Conservation (phyloP, 1,284 basidiomycete genomes). For the Polyporus tsugae region DNA sequence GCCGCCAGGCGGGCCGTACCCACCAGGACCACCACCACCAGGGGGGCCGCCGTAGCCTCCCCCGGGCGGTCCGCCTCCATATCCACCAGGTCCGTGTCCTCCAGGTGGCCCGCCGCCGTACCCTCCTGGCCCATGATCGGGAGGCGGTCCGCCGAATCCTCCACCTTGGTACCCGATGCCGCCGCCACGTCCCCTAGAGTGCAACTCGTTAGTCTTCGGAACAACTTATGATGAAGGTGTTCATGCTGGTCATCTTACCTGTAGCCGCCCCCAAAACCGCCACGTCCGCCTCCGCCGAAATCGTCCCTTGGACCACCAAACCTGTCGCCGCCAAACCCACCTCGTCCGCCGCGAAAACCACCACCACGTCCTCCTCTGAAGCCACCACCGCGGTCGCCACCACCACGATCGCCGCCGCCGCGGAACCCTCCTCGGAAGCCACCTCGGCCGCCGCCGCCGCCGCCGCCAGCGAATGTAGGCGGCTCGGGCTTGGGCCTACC, state of each 20-base stretch:
- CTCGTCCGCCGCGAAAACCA: slow-evolving; percentile 47
- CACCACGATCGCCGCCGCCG: slow-evolving; percentile 54
- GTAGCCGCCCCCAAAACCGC: slow-evolving; percentile 40
- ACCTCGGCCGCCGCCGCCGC: slow-evolving; percentile 49
- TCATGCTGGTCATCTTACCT: slow-evolving; percentile 49
- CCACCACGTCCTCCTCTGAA: slow-evolving; percentile 51
- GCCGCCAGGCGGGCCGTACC: slow-evolving; percentile 53
- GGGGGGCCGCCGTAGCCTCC: slow-evolving; percentile 64
- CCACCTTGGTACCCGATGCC: slow-evolving; percentile 76
- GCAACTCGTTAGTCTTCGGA: slow-evolving; percentile 27
- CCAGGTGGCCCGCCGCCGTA: slow-evolving; percentile 51
- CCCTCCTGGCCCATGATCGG: slow-evolving; percentile 51
- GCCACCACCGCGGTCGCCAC: slow-evolving; percentile 41
- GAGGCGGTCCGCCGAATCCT: slow-evolving; percentile 54
- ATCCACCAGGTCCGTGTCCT: slow-evolving; percentile 45
- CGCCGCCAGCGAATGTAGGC: slow-evolving; percentile 48
- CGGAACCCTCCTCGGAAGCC: slow-evolving; percentile 51
- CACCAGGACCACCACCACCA: slow-evolving; percentile 73
- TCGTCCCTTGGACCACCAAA: slow-evolving; percentile 38
- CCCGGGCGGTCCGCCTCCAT: slow-evolving; percentile 44
- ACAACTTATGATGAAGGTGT: neutral
- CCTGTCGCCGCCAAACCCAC: slow-evolving; percentile 45
- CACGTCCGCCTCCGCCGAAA: slow-evolving; percentile 34
- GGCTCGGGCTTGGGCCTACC: slow-evolving; percentile 91
- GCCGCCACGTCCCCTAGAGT: slow-evolving; percentile 67